These are phyloP conservation scores for Allium fistulosum DNA, from an alignment of 106 monocot species.

Conservation along the genomic window DNA sequence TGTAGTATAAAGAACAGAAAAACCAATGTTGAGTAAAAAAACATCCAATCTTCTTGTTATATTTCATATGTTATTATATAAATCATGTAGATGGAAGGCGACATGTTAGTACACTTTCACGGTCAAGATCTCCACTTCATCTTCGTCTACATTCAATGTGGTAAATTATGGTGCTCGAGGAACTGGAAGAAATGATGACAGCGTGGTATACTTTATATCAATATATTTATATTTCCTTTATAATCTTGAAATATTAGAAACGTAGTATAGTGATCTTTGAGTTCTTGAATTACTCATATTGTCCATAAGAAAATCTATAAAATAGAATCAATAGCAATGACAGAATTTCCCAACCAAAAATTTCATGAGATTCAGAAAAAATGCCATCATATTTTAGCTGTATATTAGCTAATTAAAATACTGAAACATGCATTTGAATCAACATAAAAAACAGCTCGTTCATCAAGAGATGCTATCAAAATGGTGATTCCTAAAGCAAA, in stretches of 20 bases:
- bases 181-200: slow-evolving; percentile 1
- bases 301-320: too few species aligned
- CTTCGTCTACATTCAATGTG: not conserved
- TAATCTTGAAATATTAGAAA: not conserved
- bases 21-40: not conserved
- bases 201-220: not conserved
- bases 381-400: not conserved
- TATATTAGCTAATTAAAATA: not conserved
- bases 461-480: slow-evolving; percentile 10
- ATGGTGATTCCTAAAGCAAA: slow-evolving; percentile 14
- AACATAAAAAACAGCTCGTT: slow-evolving; percentile 23
- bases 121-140: not conserved
- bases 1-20: not conserved
- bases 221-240: not conserved
- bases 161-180: not conserved
- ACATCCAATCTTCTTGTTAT: not conserved
- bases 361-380: not conserved
- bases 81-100: not conserved
- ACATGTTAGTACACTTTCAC: not conserved
- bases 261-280: not conserved
- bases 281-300: not conserved
- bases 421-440: slow-evolving; percentile 17
- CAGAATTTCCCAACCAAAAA: not conserved
- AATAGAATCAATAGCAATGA: not conserved
- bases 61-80: not conserved